Evolutionary conservation across 2,329 filamentous ascomycete genomes (phyloP), one percentile per base, ranked within the genome.

Genomic region (Rutstroemia sp.): DNA sequence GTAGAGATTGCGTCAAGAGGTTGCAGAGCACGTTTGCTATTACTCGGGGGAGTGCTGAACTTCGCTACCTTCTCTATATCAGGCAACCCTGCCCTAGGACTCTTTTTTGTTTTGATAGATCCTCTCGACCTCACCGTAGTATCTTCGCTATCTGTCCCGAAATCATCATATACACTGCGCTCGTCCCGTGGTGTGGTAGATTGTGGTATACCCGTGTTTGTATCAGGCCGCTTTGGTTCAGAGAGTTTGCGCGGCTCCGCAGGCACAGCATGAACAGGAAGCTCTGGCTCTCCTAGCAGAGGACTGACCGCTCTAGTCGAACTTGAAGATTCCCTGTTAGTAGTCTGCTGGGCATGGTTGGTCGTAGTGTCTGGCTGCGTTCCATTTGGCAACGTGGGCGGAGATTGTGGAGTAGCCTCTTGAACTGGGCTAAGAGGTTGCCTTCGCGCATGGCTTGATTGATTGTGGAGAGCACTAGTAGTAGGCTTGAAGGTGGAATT

Each of bases 241-340:
- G 58, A 42, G 25, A 49, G 47, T 37, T 54, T 59, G 7, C 49
- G 58, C 25, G 64, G 59, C 19, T 16, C 57, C 1, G 23, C 34
- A 12, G 59, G 23, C 23, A 37, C 39, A n/a, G n/a, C 63, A 14
- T 49, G 47, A 5, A 42, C 12, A 21, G 58, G 45, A 9, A 49
- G 42, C n/a, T 59, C 59, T 23, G 59, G 61, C 30, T 64, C 63
- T 5, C 56, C 51, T 41, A 57, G 59, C 14, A 65, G 46, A 49
- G 66, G 66, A 47, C 61, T 69, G 37, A 62, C 66, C 51, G 63
- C 65, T 57, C 62, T 61, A 14, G 62, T 67, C 4, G 64, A 67
- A 14, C 65, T 60, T 2, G 65, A 67, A 7, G 38, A 59, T 21
- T 61, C 65, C 39, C 63, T 58, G 14, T 67, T 61, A 18, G 59